Evolutionary conservation across 2,329 filamentous ascomycete genomes (phyloP).

Genomic region (Seiridium unicorne): DNA sequence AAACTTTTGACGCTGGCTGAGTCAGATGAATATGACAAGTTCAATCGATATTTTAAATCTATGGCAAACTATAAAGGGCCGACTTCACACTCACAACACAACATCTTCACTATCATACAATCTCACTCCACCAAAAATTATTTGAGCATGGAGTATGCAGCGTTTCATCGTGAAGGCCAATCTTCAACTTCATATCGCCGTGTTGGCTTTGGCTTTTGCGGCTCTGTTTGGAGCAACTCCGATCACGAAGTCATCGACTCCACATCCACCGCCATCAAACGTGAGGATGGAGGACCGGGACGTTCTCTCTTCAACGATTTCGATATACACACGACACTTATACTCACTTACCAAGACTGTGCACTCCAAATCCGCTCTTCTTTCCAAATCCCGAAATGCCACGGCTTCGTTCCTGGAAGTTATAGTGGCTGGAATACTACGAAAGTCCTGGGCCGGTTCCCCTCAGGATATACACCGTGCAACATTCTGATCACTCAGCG

Average conservation of each 20-base stretch:
- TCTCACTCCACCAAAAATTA: not conserved
- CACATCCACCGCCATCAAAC: not conserved
- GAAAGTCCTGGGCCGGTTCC: conserved; percentile 10
- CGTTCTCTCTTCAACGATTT: not conserved
- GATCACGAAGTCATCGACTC: not conserved
- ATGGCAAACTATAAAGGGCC: too few species aligned
- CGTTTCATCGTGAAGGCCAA: not conserved
- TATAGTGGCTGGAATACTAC: not conserved
- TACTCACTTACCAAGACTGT: not conserved
- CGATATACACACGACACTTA: not conserved
- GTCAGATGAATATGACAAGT: too few species aligned
- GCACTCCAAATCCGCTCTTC: not conserved
- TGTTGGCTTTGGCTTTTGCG: not conserved
- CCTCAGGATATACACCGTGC: conserved; percentile 16
- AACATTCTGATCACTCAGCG: conserved; percentile 28
- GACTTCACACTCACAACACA: too few species aligned
- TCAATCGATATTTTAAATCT: too few species aligned
- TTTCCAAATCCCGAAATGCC: not conserved
- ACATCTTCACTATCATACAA: too few species aligned
- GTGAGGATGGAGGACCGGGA: not conserved
- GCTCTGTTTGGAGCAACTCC: not conserved
- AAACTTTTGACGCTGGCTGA: too few species aligned
- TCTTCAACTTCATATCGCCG: not conserved
- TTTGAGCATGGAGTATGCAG: not conserved
- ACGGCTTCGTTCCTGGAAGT: not conserved